A percentile compares a stretch with the other conserved stretches of the same genome.
Conservation (phyloP, 169 alveolate genomes). For the Plasmodium relictum region DNA sequence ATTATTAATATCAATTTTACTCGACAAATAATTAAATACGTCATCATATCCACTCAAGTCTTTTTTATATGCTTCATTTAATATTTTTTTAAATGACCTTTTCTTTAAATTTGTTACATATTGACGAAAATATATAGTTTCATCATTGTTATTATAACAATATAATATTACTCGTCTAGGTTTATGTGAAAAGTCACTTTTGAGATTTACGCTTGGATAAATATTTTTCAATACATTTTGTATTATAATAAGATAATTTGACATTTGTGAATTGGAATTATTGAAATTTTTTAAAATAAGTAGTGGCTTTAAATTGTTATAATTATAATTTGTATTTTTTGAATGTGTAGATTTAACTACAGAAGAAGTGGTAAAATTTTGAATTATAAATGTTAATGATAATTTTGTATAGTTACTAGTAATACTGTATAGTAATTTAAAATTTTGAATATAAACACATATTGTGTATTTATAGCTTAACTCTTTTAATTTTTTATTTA, state of each 20-base stretch:
- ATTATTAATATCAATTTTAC: conserved; percentile 9
- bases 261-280: conserved; percentile 38
- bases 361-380: conserved; percentile 34
- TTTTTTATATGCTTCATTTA: conserved; percentile 47
- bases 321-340: conserved; percentile 11
- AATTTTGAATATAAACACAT: conserved; percentile 32
- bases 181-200: conserved; percentile 21
- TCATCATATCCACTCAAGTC: conserved; percentile 15
- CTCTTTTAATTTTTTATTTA: conserved; percentile 65
- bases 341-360: conserved; percentile 26
- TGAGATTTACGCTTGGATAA: conserved; percentile 67
- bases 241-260: conserved; percentile 53
- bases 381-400: conserved; percentile 55
- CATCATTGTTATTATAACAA: conserved; percentile 43
- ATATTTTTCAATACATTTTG: conserved; percentile 67
- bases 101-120: conserved; percentile 33
- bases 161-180: conserved; percentile 57
- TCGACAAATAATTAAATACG: conserved; percentile 46
- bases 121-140: conserved; percentile 74
- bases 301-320: conserved; percentile 63
- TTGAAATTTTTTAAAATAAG: conserved; percentile 77
- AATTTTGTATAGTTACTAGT: conserved; percentile 59
- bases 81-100: conserved; percentile 29
- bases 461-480: conserved; percentile 57
- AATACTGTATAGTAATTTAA: conserved; percentile 41